A percentile compares a stretch with the other conserved stretches of the same genome.
Conservation (phyloP, 2,329 filamentous ascomycete species). For the Alternaria gaisen region DNA sequence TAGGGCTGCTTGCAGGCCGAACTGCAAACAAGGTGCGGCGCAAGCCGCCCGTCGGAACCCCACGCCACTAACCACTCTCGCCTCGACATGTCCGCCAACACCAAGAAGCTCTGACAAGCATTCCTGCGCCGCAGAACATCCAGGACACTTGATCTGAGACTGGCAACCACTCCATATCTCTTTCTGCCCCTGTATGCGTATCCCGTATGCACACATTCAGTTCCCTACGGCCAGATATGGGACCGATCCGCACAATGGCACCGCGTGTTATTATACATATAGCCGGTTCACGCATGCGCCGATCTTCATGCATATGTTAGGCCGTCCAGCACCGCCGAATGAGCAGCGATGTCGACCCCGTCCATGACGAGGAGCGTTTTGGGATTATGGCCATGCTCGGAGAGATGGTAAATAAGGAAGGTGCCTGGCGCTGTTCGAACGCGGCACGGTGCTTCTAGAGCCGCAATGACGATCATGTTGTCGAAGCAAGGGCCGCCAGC, state of each 20-base stretch:
- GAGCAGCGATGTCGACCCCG: background rate
- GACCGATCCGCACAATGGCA: background rate
- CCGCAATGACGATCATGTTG: background rate
- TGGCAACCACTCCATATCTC: background rate
- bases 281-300: background rate
- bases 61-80: background rate
- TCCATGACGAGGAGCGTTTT: background rate
- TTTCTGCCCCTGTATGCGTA: background rate
- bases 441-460: background rate
- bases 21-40: background rate
- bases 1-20: too few species aligned
- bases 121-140: background rate
- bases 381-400: background rate
- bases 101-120: slow-evolving; percentile 3
- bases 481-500: background rate
- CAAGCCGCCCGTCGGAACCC: background rate
- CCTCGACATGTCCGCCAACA: background rate
- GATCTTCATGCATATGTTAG: background rate
- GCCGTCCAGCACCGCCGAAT: background rate
- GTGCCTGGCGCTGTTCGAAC: background rate
- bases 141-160: background rate
- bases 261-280: background rate
- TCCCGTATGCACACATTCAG: background rate
- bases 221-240: background rate
- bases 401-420: background rate